A percentile compares a stretch with the other conserved stretches of the same genome.
These are phyloP conservation scores for Scalesia atractyloides DNA, from an alignment of 129 eudicot species.

Conservation along the genomic window DNA sequence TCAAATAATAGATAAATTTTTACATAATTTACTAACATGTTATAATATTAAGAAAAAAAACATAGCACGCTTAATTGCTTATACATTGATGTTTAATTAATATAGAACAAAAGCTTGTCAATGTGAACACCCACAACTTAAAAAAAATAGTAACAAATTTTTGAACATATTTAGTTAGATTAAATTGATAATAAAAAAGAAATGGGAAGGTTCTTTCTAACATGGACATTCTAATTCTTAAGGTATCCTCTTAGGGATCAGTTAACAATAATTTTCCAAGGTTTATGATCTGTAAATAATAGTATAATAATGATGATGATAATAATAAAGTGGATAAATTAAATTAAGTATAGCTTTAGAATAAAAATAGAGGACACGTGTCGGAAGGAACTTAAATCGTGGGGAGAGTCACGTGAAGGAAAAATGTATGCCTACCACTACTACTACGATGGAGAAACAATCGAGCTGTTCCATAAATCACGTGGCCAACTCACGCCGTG, in stretches of 20 bases:
- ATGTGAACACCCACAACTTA: neutral
- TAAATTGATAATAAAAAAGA: constrained; percentile 2
- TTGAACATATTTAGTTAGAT: neutral
- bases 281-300: constrained; percentile 40
- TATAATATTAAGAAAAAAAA: too few relatives aligned
- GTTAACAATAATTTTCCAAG: constrained; percentile 36
- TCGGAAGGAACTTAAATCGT: constrained; percentile 28
- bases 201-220: constrained; percentile 37
- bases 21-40: too few relatives aligned
- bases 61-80: too few relatives aligned
- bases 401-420: constrained; percentile 46
- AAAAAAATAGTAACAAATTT: neutral
- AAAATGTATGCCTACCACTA: constrained; percentile 42
- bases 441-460: constrained; percentile 39
- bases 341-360: constrained; percentile 13
- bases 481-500: constrained; percentile 48
- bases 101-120: constrained; percentile 3
- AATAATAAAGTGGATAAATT: neutral
- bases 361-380: constrained; percentile 32
- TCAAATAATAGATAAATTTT: too few relatives aligned
- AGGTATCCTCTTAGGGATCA: constrained; percentile 46
- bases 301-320: neutral
- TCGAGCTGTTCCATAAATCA: constrained; percentile 25
- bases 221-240: constrained; percentile 45
- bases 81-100: neutral